Conservation (phyloP, 2,329 filamentous ascomycete species). For the Monosporascus cannonballus region DNA sequence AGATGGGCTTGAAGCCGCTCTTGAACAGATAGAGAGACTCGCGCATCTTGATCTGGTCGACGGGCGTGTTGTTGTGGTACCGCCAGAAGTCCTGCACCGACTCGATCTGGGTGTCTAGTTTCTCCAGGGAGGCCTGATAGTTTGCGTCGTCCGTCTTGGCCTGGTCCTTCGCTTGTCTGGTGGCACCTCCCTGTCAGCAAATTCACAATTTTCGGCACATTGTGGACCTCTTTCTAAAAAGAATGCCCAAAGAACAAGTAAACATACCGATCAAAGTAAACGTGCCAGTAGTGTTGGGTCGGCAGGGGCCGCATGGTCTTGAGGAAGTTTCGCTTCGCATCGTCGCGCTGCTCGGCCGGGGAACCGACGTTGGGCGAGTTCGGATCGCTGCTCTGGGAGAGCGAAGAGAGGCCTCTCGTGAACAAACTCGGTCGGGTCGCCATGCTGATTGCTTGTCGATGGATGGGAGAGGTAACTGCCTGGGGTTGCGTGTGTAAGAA, state of each 20-base stretch:
- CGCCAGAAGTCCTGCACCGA: slow-evolving; percentile 82
- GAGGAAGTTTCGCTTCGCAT: slow-evolving; percentile 78
- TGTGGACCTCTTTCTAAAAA: not conserved
- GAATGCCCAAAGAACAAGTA: not conserved
- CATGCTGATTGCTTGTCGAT: slow-evolving; percentile 33
- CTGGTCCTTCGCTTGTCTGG: slow-evolving; percentile 39
- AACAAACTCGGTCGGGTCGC: slow-evolving; percentile 52
- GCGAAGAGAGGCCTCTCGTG: slow-evolving; percentile 56
- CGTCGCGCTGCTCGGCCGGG: slow-evolving; percentile 67
- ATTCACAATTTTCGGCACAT: no score
- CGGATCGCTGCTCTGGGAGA: slow-evolving; percentile 52
- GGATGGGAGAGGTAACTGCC: slow-evolving; percentile 4
- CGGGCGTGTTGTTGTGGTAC: slow-evolving; percentile 75
- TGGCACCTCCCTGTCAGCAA: not conserved
- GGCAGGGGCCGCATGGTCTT: slow-evolving; percentile 66
- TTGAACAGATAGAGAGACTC: slow-evolving; percentile 79
- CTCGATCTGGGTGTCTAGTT: slow-evolving; percentile 62
- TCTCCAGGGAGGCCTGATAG: slow-evolving; percentile 53
- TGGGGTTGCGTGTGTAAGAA: slow-evolving; percentile 9
- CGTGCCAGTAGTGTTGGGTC: slow-evolving; percentile 75
- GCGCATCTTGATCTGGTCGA: slow-evolving; percentile 68
- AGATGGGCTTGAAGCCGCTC: slow-evolving; percentile 67
- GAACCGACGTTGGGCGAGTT: slow-evolving; percentile 57
- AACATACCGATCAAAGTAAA: slow-evolving; percentile 57
- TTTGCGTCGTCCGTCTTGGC: slow-evolving; percentile 32